phyloP scores from a whole-genome alignment of 257 asterid genomes.

The Agastache rugosa region DNA sequence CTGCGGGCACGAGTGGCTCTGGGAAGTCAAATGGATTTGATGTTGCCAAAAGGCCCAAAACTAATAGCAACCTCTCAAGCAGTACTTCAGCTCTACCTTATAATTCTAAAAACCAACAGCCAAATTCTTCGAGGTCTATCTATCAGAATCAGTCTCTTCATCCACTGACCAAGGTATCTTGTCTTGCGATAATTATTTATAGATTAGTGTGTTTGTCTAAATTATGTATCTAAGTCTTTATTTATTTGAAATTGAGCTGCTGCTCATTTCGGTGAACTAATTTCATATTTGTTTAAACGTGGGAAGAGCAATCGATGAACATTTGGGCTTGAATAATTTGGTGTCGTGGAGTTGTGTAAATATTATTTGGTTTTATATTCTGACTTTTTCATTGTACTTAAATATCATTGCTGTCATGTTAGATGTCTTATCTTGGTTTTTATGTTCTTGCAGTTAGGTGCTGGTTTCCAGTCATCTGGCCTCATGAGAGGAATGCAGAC shows the following conservation, averaged over 20 bases:
- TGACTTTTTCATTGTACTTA: background rate
- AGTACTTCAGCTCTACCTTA: conserved; percentile 45
- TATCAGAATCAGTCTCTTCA: conserved; percentile 59
- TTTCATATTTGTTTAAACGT: background rate
- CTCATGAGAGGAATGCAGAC: conserved; percentile 49
- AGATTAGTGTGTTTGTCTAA: background rate
- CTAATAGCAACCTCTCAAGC: conserved; percentile 35
- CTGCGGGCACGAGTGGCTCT: conserved; percentile 50
- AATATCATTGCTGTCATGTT: background rate
- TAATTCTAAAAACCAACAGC: conserved; percentile 51
- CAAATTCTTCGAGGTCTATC: conserved; percentile 49
- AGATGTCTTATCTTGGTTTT: conserved; percentile 20
- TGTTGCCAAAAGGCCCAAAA: conserved; percentile 45
- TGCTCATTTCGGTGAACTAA: background rate
- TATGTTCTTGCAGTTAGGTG: conserved; percentile 53
- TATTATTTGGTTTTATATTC: background rate
- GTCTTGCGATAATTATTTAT: background rate
- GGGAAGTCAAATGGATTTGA: conserved; percentile 51
- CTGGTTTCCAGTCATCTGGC: conserved; percentile 57
- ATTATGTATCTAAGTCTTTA: background rate
- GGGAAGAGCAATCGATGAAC: background rate
- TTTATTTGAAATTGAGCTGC: background rate
- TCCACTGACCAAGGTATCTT: conserved; percentile 60
- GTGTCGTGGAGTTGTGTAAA: background rate
- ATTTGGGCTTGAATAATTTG: background rate